Evolutionary conservation across 2,329 filamentous ascomycete genomes (phyloP), one percentile per base, ranked within the genome.

Genomic region (Rasamsonia emersonii): DNA sequence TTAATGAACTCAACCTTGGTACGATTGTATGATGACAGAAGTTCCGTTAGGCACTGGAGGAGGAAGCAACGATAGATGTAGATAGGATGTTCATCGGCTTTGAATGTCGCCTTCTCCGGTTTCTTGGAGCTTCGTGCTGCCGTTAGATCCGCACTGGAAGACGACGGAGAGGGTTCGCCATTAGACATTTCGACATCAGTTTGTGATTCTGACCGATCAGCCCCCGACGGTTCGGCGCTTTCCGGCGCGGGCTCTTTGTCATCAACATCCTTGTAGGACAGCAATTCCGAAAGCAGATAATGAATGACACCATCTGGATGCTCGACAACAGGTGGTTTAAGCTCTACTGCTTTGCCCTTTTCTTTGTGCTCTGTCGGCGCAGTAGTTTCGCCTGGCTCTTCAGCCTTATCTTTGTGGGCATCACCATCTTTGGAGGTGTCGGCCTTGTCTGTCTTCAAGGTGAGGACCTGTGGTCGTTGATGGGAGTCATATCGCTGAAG

Each of bases 1-100:
- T 95, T 96, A 66, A 99, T 95, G 54, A 99, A 96, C 54, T 98
- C 93, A 25, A 98, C 77, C 68, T 99, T 99, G 6, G 86, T 85
- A 33, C 86, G 79, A 46, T 86, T 94, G 63, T 96, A 98, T 50
- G 82, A 93, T 36, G 83, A 79, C 9, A 98, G 68, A 9, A 98
- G 73, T 58, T 99, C 91, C 0, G 86, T 80, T 23, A 99, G 67
- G 50, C 88, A 94, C 53, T 91, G 86, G 18, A 99, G 72, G 31
- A 99, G 66, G 65, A 96, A 95, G 63, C 89, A 95, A 28, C 91
- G 78, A 53, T 96, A 98, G 32, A 96, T 80, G 61, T 93, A 98
- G 38, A 94, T 95, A 0, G 88, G 86, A 55, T 98, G 86, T 19
- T 95, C 82, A 30, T 94, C 86, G 1, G 84, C 69, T 60, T 93